A percentile compares a stretch with the other conserved stretches of the same genome.
These are phyloP conservation scores for Gomphus bonarii DNA, from an alignment of 1,284 basidiomycete species.

Conservation along the genomic window DNA sequence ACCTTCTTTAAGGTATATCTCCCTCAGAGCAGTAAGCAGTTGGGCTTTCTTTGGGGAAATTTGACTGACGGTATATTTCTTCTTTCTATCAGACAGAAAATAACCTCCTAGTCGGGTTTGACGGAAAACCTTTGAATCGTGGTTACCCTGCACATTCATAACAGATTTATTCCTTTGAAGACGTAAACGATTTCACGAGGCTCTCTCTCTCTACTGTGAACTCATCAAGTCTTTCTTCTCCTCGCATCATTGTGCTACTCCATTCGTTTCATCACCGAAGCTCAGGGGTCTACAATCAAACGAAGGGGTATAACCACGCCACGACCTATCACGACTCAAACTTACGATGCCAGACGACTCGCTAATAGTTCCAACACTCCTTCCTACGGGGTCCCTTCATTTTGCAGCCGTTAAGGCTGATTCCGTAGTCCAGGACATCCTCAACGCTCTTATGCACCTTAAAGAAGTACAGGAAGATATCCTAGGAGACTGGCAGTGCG, in stretches of 20 bases:
- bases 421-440: conserved; percentile 48
- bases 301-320: not conserved
- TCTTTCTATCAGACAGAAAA: not conserved
- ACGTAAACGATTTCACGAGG: not conserved
- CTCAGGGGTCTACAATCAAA: not conserved
- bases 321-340: conserved; percentile 6
- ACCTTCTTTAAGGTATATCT: not conserved
- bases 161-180: not conserved
- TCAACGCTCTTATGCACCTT: conserved; percentile 35
- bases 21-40: not conserved
- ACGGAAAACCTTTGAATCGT: not conserved
- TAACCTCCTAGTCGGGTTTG: not conserved
- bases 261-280: not conserved
- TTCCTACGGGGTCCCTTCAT: conserved; percentile 48
- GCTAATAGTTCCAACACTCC: conserved; percentile 50
- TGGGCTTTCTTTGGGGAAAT: not conserved
- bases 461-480: conserved; percentile 44
- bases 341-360: conserved; percentile 24
- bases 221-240: not conserved
- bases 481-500: conserved; percentile 43
- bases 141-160: not conserved
- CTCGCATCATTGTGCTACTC: not conserved
- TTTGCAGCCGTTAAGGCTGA: conserved; percentile 47
- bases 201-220: not conserved
- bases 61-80: not conserved